These are phyloP conservation scores for Termitomyces sp. DNA, from an alignment of 768 basidiomycete genomes.

Conservation along the genomic window DNA sequence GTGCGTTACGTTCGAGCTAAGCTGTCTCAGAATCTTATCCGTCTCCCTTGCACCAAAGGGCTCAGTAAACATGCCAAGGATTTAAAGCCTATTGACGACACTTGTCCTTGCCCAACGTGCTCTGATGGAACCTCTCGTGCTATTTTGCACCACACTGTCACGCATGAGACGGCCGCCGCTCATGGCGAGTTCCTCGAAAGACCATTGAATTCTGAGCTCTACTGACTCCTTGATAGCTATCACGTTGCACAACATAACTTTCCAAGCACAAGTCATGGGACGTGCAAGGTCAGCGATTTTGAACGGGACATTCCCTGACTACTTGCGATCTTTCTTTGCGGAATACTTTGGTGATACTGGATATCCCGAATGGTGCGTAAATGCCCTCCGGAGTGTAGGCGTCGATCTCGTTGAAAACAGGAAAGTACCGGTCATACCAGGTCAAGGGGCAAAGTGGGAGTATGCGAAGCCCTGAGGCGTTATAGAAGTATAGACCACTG, in stretches of 20 bases:
- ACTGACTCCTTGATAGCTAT: conserved; percentile 45
- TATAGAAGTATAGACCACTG: neutral
- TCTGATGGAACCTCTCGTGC: conserved; percentile 62
- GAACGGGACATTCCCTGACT: conserved; percentile 73
- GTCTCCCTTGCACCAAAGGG: conserved; percentile 32
- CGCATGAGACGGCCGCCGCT: conserved; percentile 82
- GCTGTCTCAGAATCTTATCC: neutral
- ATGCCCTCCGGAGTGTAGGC: conserved; percentile 77
- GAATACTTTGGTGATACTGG: conserved; percentile 74
- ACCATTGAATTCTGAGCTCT: conserved; percentile 13
- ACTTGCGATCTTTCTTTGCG: conserved; percentile 72
- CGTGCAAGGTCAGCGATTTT: conserved; percentile 78
- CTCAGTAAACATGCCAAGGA: conserved; percentile 70
- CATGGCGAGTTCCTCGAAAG: conserved; percentile 51
- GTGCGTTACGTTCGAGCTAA: conserved; percentile 34
- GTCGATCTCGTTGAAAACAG: conserved; percentile 72
- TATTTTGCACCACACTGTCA: conserved; percentile 69
- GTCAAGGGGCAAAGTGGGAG: conserved; percentile 78
- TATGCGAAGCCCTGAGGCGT: conserved; percentile 41
- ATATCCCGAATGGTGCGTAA: conserved; percentile 87
- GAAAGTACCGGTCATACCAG: conserved; percentile 48
- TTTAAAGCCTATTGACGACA: conserved; percentile 67
- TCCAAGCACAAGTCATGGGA: conserved; percentile 89
- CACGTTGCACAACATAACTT: conserved; percentile 80
- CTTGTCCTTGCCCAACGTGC: conserved; percentile 89